Conservation (phyloP, 192 early-diverging fungal genomes). For the Coemansia sp. region DNA sequence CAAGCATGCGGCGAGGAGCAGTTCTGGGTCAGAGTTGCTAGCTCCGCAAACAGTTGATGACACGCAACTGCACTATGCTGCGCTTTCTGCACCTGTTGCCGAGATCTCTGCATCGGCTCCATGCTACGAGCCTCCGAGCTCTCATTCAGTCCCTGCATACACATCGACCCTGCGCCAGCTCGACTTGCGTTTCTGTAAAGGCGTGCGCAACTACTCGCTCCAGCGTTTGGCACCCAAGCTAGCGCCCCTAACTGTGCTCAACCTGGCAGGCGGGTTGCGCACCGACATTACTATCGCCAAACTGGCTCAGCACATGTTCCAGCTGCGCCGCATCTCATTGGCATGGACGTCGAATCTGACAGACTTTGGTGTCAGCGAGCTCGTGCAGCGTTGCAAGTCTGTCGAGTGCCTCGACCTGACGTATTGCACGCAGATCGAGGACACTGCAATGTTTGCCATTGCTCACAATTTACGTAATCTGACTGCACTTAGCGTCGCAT, state of each 20-base stretch:
- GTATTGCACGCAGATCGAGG: constrained; percentile 58
- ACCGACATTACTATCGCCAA: constrained; percentile 62
- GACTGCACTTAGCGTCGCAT: constrained; percentile 52
- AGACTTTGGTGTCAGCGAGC: constrained; percentile 58
- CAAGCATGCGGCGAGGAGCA: not conserved
- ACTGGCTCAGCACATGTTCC: constrained; percentile 50
- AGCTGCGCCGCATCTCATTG: constrained; percentile 53
- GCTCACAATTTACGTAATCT: constrained; percentile 39
- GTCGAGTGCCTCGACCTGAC: constrained; percentile 59
- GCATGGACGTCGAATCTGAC: constrained; percentile 61
- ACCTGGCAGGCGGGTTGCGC: constrained; percentile 58
- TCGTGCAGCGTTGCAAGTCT: constrained; percentile 53
- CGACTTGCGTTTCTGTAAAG: constrained; percentile 61
- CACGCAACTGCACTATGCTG: constrained; percentile 4
- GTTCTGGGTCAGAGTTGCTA: not conserved
- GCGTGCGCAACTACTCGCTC: constrained; percentile 59
- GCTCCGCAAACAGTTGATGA: constrained; percentile 12
- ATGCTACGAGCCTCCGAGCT: not conserved
- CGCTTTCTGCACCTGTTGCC: too few species aligned
- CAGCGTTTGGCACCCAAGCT: constrained; percentile 56
- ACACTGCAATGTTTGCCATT: constrained; percentile 55
- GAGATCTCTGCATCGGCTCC: not conserved
- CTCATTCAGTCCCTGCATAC: constrained; percentile 6
- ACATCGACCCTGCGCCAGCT: constrained; percentile 47
- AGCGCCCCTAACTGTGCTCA: constrained; percentile 42